Conservation (phyloP, 768 basidiomycete species). For the Lentinus tigrinus region DNA sequence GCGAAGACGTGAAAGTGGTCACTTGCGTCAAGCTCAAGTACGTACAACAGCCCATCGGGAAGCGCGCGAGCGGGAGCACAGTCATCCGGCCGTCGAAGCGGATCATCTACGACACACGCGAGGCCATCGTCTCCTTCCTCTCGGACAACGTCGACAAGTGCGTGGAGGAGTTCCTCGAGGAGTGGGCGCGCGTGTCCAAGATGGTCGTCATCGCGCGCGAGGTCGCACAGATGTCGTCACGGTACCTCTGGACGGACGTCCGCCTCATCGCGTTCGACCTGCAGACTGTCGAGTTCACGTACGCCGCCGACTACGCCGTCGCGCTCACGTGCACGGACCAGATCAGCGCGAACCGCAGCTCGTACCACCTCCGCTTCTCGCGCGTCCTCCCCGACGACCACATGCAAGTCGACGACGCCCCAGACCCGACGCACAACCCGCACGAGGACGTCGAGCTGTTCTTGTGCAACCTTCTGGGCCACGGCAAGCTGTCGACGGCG, state of each 20-base stretch:
- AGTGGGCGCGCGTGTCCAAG: slow-evolving; percentile 91
- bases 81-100: slow-evolving; percentile 83
- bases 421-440: slow-evolving; percentile 51
- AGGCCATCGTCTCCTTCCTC: slow-evolving; percentile 86
- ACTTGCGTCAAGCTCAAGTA: slow-evolving; percentile 91
- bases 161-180: slow-evolving; percentile 87
- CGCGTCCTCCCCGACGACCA: slow-evolving; percentile 35
- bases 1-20: slow-evolving; percentile 75
- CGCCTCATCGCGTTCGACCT: slow-evolving; percentile 87
- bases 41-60: slow-evolving; percentile 82
- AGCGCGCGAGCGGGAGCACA: slow-evolving; percentile 50
- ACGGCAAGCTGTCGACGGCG: slow-evolving; percentile 63
- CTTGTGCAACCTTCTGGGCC: slow-evolving; percentile 68
- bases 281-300: slow-evolving; percentile 89
- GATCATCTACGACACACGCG: slow-evolving; percentile 86
- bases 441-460: slow-evolving; percentile 79
- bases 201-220: slow-evolving; percentile 93
- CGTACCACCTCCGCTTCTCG: slow-evolving; percentile 73
- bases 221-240: slow-evolving; percentile 82
- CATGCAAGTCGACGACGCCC: slow-evolving; percentile 23
- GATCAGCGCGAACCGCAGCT: slow-evolving; percentile 63
- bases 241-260: slow-evolving; percentile 70
- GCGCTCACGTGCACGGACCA: slow-evolving; percentile 80
- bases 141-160: slow-evolving; percentile 86
- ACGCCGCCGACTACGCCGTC: slow-evolving; percentile 72